Conservation (phyloP, 2,329 filamentous ascomycete genomes). For the Phyllosticta citriasiana region DNA sequence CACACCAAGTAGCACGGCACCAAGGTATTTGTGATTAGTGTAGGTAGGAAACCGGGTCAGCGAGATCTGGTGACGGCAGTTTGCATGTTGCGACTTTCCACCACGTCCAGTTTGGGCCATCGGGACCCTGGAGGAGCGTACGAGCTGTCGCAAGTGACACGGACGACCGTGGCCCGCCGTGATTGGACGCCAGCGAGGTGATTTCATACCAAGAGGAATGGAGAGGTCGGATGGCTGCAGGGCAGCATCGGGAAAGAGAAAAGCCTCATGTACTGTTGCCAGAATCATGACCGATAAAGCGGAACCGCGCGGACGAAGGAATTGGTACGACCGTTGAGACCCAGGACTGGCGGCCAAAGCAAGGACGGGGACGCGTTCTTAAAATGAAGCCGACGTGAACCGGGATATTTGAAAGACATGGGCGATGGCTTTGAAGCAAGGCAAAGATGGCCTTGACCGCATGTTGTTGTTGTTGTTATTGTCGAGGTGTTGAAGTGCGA, state of each 20-base stretch:
- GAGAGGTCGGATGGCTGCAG: not conserved
- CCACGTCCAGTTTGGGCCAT: not conserved
- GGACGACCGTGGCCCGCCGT: not conserved
- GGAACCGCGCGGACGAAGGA: not conserved
- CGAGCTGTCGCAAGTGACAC: not conserved
- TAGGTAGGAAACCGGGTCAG: not conserved
- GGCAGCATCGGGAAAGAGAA: not conserved
- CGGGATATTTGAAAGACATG: not conserved
- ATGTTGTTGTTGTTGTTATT: not conserved
- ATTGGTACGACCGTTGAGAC: not conserved
- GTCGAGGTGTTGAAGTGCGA: not conserved
- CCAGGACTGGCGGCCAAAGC: not conserved
- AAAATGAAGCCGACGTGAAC: not conserved
- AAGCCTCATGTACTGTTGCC: not conserved
- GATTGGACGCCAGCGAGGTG: not conserved
- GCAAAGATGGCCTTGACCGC: not conserved
- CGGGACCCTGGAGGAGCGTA: not conserved
- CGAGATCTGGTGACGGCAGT: not conserved
- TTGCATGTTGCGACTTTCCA: not conserved
- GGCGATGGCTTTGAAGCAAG: not conserved
- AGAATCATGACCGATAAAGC: not conserved
- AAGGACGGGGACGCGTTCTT: not conserved
- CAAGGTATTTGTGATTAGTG: not conserved
- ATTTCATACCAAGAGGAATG: not conserved
- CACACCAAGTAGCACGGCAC: not conserved